Percentiles rank a stretch among this genome's conserved stretches.
phyloP scores from a whole-genome alignment of 116 monocot species.

The Papilionanthe hybrid region DNA sequence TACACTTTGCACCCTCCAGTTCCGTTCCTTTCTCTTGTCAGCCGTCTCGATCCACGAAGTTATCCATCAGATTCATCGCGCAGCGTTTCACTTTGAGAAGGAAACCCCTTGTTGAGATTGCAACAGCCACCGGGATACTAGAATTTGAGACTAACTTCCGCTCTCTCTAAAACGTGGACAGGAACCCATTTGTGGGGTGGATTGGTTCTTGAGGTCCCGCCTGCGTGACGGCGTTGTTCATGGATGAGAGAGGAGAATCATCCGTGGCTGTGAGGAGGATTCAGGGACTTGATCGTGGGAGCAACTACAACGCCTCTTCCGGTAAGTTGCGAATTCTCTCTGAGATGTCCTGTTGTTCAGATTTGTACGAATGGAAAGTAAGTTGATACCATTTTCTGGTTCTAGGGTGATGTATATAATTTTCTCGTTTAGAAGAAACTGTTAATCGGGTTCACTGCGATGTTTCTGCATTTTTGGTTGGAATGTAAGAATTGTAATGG shows the following conservation, averaged over 20 bases:
- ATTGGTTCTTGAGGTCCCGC: neutral
- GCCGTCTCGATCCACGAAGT: neutral
- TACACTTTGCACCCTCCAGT: neutral
- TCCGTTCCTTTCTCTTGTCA: neutral
- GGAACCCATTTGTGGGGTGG: neutral
- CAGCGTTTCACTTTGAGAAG: too few relatives aligned
- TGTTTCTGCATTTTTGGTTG: neutral
- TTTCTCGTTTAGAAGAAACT: neutral
- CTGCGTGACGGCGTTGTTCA: slow-evolving; percentile 1
- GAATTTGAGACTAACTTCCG: neutral
- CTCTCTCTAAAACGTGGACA: neutral
- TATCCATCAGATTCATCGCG: too few relatives aligned
- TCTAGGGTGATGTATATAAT: neutral
- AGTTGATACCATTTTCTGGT: neutral
- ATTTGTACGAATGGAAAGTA: neutral
- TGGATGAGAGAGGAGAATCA: slow-evolving; percentile 54
- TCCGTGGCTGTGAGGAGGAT: slow-evolving; percentile 77
- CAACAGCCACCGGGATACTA: neutral
- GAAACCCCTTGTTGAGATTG: neutral
- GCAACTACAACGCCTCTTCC: slow-evolving; percentile 42
- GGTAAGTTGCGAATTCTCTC: slow-evolving; percentile 20
- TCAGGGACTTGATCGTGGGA: slow-evolving; percentile 44
- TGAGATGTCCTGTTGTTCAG: neutral
- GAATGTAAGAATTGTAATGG: neutral
- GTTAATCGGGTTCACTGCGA: neutral